Conservation (phyloP, 176 grass and related monocot genomes). For the Dactylis glomerata region DNA sequence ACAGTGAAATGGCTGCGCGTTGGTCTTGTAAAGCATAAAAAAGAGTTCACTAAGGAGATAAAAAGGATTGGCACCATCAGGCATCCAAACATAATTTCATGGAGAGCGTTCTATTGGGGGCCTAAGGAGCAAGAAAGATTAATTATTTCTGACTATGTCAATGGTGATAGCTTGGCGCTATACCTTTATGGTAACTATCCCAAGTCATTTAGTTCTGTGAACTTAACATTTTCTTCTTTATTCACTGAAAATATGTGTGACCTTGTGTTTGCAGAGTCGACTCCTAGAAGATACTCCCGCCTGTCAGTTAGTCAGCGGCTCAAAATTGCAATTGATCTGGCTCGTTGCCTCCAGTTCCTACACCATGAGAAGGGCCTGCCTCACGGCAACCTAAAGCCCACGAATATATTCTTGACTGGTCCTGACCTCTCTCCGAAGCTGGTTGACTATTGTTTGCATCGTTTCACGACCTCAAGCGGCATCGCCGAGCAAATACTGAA, state of each 20-base stretch:
- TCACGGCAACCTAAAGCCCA: conserved; percentile 90
- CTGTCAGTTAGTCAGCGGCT: conserved; percentile 76
- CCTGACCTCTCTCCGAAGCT: conserved; percentile 87
- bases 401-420: conserved; percentile 88
- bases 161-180: conserved; percentile 68
- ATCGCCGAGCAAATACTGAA: conserved; percentile 86
- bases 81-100: conserved; percentile 79
- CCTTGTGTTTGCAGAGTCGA: conserved; percentile 64
- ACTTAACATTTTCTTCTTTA: conserved; percentile 6
- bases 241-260: background rate
- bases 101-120: conserved; percentile 95
- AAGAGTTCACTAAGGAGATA: conserved; percentile 84
- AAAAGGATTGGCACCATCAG: conserved; percentile 75
- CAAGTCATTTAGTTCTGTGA: background rate
- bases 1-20: conserved; percentile 93
- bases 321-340: conserved; percentile 76
- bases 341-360: conserved; percentile 66
- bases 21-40: conserved; percentile 84
- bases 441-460: conserved; percentile 75
- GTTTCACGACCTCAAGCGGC: conserved; percentile 72
- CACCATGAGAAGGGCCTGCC: conserved; percentile 80
- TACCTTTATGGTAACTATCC: conserved; percentile 85
- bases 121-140: conserved; percentile 93
- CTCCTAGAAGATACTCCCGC: conserved; percentile 90
- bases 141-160: conserved; percentile 82